Evolutionary conservation across 2,329 filamentous ascomycete species (phyloP), one percentile per base, ranked within the genome.

Genomic region (Alternaria metachromatica): DNA sequence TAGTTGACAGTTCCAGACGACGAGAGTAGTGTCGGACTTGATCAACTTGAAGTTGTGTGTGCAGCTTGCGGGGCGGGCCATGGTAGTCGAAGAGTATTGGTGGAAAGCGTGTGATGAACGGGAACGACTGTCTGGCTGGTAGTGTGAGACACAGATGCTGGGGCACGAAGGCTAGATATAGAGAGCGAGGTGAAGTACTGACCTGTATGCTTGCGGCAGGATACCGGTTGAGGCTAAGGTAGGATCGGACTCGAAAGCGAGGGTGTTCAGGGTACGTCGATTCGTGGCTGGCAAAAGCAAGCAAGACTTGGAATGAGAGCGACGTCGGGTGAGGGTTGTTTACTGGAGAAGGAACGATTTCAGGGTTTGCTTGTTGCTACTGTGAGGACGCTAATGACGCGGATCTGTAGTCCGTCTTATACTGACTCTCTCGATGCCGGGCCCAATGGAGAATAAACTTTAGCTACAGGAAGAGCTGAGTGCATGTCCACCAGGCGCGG

Each of bases 1-100:
- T 69, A 82, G 73, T 72, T 84, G 83, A 80, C 84, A 86, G 61
- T 84, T 84, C 84, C 84, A 86, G 60, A 84, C 77, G 62, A 86
- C 81, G 65, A 85, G 76, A 5, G 82, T 84, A 13, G 82, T 85
- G 73, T 85, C 82, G 21, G 82, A 84, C 72, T 85, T 85, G 80
- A 85, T 83, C 74, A 84, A 79, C 68, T 82, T 81, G 80, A 84
- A 86, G 41, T 72, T 72, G 72, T 86, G 84, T 53, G 81, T 74
- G 79, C 84, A 86, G 72, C 76, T 82, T 59, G 80, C 82, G 26
- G 83, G 80, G 62, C 81, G 81, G 61, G 83, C 83, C 83, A 85
- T 85, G 58, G 72, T 66, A 72, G 63, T 45, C 62, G 44, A 55
- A 26, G 41, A 51, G 25, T 37, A 41, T 54, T 62, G 55, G 53